phyloP scores from a whole-genome alignment of 1,139 yeast species.

The Sugiyamaella japonica region DNA sequence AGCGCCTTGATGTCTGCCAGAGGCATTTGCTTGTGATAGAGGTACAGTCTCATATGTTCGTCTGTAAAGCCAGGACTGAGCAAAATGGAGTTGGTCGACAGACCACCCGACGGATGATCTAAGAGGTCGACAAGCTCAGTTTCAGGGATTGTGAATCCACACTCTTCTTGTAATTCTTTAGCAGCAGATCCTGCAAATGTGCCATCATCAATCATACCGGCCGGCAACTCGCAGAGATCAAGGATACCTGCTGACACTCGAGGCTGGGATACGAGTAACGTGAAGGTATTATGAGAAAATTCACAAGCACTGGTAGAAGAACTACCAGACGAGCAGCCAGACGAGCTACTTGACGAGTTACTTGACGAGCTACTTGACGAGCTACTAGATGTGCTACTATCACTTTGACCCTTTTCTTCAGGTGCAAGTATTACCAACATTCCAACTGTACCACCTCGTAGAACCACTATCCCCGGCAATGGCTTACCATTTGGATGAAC shows the following conservation, averaged over 20 bases:
- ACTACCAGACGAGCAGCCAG: not conserved
- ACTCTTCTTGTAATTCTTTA: slow-evolving; percentile 32
- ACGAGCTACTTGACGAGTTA: not conserved
- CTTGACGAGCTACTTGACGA: not conserved
- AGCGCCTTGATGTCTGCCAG: slow-evolving; percentile 23
- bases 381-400: not conserved
- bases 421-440: slow-evolving; percentile 27
- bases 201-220: slow-evolving; percentile 35
- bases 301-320: not conserved
- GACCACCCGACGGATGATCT: slow-evolving; percentile 3
- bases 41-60: slow-evolving; percentile 27
- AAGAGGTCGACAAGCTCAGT: slow-evolving; percentile 24
- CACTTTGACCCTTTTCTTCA: not conserved
- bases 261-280: slow-evolving; percentile 31
- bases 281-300: slow-evolving; percentile 3
- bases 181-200: slow-evolving; percentile 33
- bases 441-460: slow-evolving; percentile 33
- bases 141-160: slow-evolving; percentile 27
- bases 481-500: slow-evolving; percentile 27
- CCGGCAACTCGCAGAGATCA: slow-evolving; percentile 30
- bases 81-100: slow-evolving; percentile 17
- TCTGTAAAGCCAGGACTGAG: slow-evolving; percentile 31
- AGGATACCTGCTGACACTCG: slow-evolving; percentile 30
- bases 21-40: slow-evolving; percentile 22
- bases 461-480: slow-evolving; percentile 32